Evolutionary conservation across 140 eudicot genomes (phyloP), one percentile per base, ranked within the genome.

Genomic region (Stevia rebaudiana): DNA sequence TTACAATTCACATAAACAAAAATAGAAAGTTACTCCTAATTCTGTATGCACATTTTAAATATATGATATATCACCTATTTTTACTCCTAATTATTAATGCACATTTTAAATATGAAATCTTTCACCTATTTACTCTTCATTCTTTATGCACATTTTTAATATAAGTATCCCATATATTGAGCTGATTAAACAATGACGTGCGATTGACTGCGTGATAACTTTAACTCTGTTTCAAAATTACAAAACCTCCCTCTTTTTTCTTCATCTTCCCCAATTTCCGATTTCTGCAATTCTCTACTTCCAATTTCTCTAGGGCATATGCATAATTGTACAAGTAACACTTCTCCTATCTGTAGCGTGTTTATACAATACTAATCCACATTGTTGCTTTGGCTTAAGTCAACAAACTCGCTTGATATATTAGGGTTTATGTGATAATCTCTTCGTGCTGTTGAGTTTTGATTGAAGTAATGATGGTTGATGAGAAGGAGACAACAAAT

Each of bases 391-490:
- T 53, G 5, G 22, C 24, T 53, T 28, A 53, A 53, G 22, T 33
- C 67, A 44, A 65, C 42, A 31, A 42, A 63, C 66, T 42, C 4
- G 31, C 60, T 73, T 43, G 24, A 43, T 11, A 53, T 73, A 11
- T 46, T 42, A 60, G 72, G 78, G 63, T 73, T 73, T 55, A n/a
- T 17, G 4, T 43, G 39, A 18, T 9, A 18, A 15, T 1, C 24
- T 71, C 55, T 53, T 53, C 43, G n/a, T 67, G 13, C 12, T 18
- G 22, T 37, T 6, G 22, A 40, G 50, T 39, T 51, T 28, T 8
- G 59, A 19, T 13, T 41, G 4, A 42, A 52, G 58, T 51, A 12
- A 61, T 31, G 52, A 79, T 74, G 83, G 51, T 41, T 16, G 71
- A 64, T 43, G 63, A 58, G 25, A 52, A 43, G 46, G 70, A 66